Base-by-base conservation (phyloP, 345 rosid genomes). In the Schrenkiella parvula region DNA sequence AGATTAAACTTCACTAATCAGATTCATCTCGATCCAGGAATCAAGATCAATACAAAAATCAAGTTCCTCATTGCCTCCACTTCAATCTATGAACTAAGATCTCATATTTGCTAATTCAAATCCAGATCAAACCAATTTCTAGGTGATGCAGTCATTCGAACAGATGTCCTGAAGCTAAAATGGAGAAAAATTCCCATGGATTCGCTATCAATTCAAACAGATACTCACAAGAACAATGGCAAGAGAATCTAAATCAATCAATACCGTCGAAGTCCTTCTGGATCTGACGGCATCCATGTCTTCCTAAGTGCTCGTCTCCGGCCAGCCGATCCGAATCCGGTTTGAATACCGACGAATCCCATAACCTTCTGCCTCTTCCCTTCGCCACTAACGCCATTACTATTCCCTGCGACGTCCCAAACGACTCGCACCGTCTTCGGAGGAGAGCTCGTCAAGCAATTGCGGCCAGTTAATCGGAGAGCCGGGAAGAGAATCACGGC, bases 231-330 rank as follows among this genome's bases (percentile, higher is more conserved):
- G 41, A 60, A 37, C 68, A 61, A 55, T 55, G 66, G 0, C 29
- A 56, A 34, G 11, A 56, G 29, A 38, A 56, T 28, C n/a, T 0
- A 74, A 58, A 19, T n/a, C 5, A 51, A 55, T 63, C 35, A 35
- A 34, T 78, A 93, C 97, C 89, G 88, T 85, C 84, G 86, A 79
- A 88, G 91, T 38, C 86, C 88, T 63, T 86, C 84, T 8, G 65
- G 92, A 86, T 89, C 88, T 51, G 97, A 86, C 58, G 98, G 97
- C 89, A 93, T 75, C 97, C 97, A 93, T 0, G 97, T 93, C 74
- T 74, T 80, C 83, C 98, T 80, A 52, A 93, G 82, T 2, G 98
- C 86, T 55, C 69, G 81, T 68, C 98, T 82, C 39, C 98, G 82
- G 34, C 85, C 93, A 1, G 60, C 12, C 0, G 97, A 88, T 15